A percentile compares a stretch with the other conserved stretches of the same genome.
Evolutionary conservation across 805 yeast species (phyloP).

Genomic region (Wickerhamiella spandovensis): DNA sequence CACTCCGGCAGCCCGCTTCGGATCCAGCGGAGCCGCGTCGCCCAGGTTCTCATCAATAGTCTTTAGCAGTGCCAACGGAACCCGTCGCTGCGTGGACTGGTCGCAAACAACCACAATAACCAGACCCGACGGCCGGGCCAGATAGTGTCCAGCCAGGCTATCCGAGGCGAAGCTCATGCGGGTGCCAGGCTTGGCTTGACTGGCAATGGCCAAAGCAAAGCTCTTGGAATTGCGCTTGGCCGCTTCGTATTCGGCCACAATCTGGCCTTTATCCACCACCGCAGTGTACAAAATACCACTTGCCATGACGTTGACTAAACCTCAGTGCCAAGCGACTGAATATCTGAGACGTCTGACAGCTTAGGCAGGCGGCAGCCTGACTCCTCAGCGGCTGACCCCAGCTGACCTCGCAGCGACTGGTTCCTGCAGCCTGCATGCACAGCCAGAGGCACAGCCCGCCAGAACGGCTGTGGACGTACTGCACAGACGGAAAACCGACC

Average conservation of each 20-base stretch:
- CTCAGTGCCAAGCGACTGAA: neutral
- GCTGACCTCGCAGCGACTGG: no score
- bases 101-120: conserved; percentile 10
- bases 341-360: no score
- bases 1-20: conserved; percentile 3
- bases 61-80: conserved; percentile 16
- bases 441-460: no score
- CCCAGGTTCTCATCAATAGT: conserved; percentile 13
- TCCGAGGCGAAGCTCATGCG: conserved; percentile 12
- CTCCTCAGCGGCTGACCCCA: no score
- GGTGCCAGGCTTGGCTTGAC: conserved; percentile 12
- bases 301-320: neutral
- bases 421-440: no score
- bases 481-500: no score
- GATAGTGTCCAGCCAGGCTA: conserved; percentile 11
- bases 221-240: neutral
- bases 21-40: conserved; percentile 7
- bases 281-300: conserved; percentile 2
- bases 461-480: no score
- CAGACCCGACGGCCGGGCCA: conserved; percentile 1
- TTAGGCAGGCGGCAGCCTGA: no score
- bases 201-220: conserved; percentile 15
- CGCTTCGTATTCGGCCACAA: conserved; percentile 3
- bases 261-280: neutral
- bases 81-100: conserved; percentile 17